Base-by-base conservation (phyloP, 495 filamentous ascomycete genomes). In the Xanthoparmelia taractica region DNA sequence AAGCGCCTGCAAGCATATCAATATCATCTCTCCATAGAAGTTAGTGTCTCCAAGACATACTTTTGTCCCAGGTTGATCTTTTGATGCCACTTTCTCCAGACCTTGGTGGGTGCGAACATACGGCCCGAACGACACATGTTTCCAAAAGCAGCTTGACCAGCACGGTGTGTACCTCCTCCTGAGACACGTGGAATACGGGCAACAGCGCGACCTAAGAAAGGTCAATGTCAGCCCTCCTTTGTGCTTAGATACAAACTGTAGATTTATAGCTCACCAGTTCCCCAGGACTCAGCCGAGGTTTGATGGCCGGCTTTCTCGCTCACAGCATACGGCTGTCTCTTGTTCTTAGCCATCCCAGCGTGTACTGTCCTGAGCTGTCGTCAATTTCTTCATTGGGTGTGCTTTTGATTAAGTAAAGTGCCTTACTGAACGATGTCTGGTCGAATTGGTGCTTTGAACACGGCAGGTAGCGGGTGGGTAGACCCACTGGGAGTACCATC, bases 141-240 rank as follows among this genome's bases (percentile, higher is more conserved):
- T 88, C 94, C 94, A 81, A 98, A 98, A 69, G 94, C 94, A 80
- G 94, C 94, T 82, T 98, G 94, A 82, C 94, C 94, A 76, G 94
- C 94, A 85, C 94, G 94, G 85, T 98, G 94, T 76, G 94, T 98
- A 88, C 94, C 94, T 83, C 94, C 94, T 84, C 94, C 94, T 73
- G 93, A 97, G 78, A 98, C 95, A 96, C 94, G 94, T 69, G 94
- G 94, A 73, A 98, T 98, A 97, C 94, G 94, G 78, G 94, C 94
- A 74, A 98, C 94, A 82, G 94, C 94, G 79, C 94, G 94, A 82
- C 93, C 92, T 97, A 70, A 70, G 61, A 64, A 48, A 37, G 10
- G 29, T 66, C 57, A 69, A 61, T 38, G 70, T 77, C 66, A 77
- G 72, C 56, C 33, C 40, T 27, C 45, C n/a, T n/a, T n/a, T 2